Percentiles rank a stretch among this genome's conserved stretches.
Conservation (phyloP, 1,139 yeast genomes). For the Zygosaccharomyces pseudobailii region DNA sequence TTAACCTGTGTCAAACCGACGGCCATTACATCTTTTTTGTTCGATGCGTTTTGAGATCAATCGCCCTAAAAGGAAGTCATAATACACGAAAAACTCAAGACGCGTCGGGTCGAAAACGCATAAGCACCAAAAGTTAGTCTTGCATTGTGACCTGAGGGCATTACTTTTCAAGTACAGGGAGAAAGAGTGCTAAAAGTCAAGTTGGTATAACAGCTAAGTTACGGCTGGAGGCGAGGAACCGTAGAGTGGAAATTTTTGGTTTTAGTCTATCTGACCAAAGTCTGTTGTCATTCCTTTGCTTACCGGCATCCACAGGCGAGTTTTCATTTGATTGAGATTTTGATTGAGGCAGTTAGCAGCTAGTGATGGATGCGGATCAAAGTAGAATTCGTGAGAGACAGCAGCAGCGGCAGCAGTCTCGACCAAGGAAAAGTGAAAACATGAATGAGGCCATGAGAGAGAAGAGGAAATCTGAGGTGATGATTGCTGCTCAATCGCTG, state of each 20-base stretch:
- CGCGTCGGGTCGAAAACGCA: constrained; percentile 3
- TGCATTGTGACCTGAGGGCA: constrained; percentile 1
- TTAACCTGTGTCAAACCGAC: background rate
- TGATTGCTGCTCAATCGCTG: constrained; percentile 34
- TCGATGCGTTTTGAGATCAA: constrained; percentile 2
- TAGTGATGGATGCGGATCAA: background rate
- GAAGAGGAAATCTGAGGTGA: constrained; percentile 32
- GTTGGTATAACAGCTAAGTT: background rate
- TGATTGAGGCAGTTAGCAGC: background rate
- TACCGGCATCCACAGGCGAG: constrained; percentile 1
- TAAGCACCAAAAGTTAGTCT: constrained; percentile 1
- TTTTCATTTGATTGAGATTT: background rate
- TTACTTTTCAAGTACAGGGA: background rate
- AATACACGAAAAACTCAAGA: background rate
- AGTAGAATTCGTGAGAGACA: background rate
- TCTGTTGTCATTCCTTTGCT: constrained; percentile 6
- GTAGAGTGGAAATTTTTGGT: background rate
- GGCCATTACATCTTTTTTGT: background rate
- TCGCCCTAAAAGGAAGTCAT: constrained; percentile 5
- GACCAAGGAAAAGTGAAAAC: constrained; percentile 6
- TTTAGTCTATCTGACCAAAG: background rate
- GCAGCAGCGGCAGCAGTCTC: background rate
- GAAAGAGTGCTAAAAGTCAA: background rate
- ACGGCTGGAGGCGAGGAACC: constrained; percentile 4
- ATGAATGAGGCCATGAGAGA: constrained; percentile 12